Conservation (phyloP, 495 filamentous ascomycete species). For the Penicillium daleae region DNA sequence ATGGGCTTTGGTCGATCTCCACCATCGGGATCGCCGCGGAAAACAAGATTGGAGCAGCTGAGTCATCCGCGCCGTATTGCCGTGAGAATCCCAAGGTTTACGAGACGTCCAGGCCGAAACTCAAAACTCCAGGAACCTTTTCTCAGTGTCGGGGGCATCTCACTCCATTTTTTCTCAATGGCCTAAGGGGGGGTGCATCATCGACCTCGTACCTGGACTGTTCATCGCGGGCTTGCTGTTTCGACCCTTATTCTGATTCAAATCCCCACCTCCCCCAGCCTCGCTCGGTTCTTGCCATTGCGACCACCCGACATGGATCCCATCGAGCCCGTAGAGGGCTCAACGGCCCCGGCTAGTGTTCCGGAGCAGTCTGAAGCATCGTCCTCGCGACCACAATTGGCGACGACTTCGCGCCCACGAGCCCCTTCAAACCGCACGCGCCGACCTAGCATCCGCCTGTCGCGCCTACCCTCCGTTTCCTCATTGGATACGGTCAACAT, state of each 20-base stretch:
- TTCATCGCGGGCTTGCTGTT: background rate
- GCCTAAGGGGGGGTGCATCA: slow-evolving; percentile 4
- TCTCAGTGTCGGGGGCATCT: background rate
- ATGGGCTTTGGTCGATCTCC: background rate
- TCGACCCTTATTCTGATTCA: background rate
- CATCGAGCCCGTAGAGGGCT: slow-evolving; percentile 43
- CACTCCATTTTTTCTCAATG: slow-evolving; percentile 6
- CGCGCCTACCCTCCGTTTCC: slow-evolving; percentile 38
- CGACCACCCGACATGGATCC: slow-evolving; percentile 43
- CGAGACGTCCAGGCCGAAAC: background rate
- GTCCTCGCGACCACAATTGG: slow-evolving; percentile 16
- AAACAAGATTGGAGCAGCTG: slow-evolving; percentile 24
- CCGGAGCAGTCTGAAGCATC: slow-evolving; percentile 13
- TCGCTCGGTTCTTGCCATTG: background rate
- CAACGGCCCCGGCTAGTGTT: slow-evolving; percentile 12
- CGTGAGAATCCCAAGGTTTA: background rate
- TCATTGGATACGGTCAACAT: slow-evolving; percentile 24
- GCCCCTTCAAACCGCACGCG: slow-evolving; percentile 32
- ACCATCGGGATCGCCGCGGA: background rate
- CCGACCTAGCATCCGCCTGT: slow-evolving; percentile 46
- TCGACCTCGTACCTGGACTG: background rate
- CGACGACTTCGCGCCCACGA: slow-evolving; percentile 19
- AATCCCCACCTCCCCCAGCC: slow-evolving; percentile 8
- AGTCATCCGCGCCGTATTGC: slow-evolving; percentile 11
- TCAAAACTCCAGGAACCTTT: slow-evolving; percentile 10